Conservation (phyloP, 2,329 filamentous ascomycete genomes). For the Hortaea werneckii region DNA sequence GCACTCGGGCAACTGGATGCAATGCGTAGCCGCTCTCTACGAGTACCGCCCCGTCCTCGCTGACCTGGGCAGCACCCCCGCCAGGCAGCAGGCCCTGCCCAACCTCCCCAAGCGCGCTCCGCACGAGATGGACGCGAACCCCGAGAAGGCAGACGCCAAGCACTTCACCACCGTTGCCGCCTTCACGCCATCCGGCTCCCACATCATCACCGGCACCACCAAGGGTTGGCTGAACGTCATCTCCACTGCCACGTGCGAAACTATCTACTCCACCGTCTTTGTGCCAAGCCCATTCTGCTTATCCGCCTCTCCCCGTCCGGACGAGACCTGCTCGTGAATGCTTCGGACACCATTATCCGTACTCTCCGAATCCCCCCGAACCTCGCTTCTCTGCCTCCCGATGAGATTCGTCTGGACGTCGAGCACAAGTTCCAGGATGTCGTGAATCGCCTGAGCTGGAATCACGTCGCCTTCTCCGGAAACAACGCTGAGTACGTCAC, state of each 20-base stretch:
- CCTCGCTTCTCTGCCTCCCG: constrained; percentile 51
- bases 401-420: constrained; percentile 78
- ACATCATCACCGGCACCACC: constrained; percentile 85
- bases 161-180: constrained; percentile 89
- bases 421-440: constrained; percentile 99
- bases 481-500: constrained; percentile 91
- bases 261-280: constrained; percentile 87
- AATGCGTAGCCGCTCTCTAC: constrained; percentile 85
- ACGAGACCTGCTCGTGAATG: constrained; percentile 80
- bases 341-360: constrained; percentile 87
- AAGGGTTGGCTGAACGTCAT: constrained; percentile 97
- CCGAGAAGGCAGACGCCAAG: constrained; percentile 87
- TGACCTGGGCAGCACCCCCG: constrained; percentile 46
- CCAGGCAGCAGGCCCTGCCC: constrained; percentile 62
- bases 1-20: constrained; percentile 75
- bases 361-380: constrained; percentile 74
- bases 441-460: constrained; percentile 91
- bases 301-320: constrained; percentile 77
- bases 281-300: constrained; percentile 77
- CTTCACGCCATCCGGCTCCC: constrained; percentile 74
- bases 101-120: constrained; percentile 70
- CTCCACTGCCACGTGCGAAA: constrained; percentile 66
- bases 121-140: constrained; percentile 58
- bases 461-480: constrained; percentile 81
- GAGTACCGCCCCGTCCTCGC: constrained; percentile 87